These are phyloP conservation scores for Lasiosphaeriaceae sp. DNA, from an alignment of 495 filamentous ascomycete genomes.

Conservation along the genomic window DNA sequence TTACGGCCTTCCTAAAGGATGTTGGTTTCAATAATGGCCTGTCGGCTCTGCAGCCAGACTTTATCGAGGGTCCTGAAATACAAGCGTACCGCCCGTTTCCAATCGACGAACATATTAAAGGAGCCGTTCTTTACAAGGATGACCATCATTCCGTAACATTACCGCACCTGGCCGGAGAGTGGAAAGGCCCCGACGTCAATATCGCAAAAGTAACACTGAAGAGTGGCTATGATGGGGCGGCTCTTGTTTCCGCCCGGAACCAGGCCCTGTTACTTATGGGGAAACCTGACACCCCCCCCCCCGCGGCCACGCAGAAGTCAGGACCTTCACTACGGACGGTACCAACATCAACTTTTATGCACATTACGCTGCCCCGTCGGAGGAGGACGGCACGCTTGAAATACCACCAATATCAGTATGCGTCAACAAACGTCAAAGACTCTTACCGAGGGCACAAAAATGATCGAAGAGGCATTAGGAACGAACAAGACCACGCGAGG, in stretches of 20 bases:
- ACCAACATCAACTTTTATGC: slow-evolving; percentile 23
- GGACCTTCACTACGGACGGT: slow-evolving; percentile 22
- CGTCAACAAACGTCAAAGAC: slow-evolving; percentile 17
- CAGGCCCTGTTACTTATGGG: slow-evolving; percentile 17
- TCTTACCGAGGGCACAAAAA: neutral
- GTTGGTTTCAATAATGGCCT: slow-evolving; percentile 25
- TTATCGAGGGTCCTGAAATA: slow-evolving; percentile 20
- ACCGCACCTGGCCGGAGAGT: slow-evolving; percentile 26
- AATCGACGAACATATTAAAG: slow-evolving; percentile 15
- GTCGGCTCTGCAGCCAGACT: slow-evolving; percentile 25
- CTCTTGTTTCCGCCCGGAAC: too few relatives aligned
- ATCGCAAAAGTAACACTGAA: slow-evolving; percentile 19
- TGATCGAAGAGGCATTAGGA: too few relatives aligned
- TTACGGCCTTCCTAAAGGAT: slow-evolving; percentile 19
- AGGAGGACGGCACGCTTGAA: slow-evolving; percentile 18
- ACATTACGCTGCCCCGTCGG: slow-evolving; percentile 19
- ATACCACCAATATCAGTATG: slow-evolving; percentile 26
- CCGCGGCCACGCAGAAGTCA: too few relatives aligned
- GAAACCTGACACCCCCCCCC: slow-evolving; percentile 16
- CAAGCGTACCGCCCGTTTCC: slow-evolving; percentile 21
- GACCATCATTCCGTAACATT: slow-evolving; percentile 18
- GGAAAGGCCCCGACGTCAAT: slow-evolving; percentile 17
- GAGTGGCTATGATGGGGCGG: slow-evolving; percentile 23
- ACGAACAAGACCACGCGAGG: too few relatives aligned
- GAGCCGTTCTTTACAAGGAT: slow-evolving; percentile 22